A percentile compares a stretch with the other conserved stretches of the same genome.
These are phyloP conservation scores for Pinus taeda DNA, from an alignment of 75 land plant genomes.

Conservation along the genomic window DNA sequence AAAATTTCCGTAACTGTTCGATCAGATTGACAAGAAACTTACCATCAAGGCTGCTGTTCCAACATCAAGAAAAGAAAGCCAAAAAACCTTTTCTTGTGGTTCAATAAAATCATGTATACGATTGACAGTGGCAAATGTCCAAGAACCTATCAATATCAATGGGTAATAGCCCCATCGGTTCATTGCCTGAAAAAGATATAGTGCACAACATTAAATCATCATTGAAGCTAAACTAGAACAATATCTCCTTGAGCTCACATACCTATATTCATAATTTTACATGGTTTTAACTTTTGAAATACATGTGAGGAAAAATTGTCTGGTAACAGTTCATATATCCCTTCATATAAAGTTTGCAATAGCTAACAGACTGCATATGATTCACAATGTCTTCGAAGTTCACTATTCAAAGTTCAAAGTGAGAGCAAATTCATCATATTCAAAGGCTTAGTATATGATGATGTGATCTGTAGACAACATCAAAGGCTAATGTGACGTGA, in stretches of 20 bases:
- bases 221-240: background rate
- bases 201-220: background rate
- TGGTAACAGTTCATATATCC: background rate
- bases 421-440: too few relatives aligned
- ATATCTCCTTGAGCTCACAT: background rate
- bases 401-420: background rate
- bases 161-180: constrained; percentile 97
- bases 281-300: background rate
- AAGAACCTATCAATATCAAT: constrained; percentile 88
- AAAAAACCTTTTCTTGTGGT: constrained; percentile 76
- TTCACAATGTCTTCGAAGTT: background rate
- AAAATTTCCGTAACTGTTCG: background rate
- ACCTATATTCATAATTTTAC: background rate
- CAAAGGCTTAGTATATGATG: too few relatives aligned
- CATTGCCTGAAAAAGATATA: constrained; percentile 46
- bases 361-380: background rate
- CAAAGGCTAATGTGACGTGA: background rate
- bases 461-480: background rate
- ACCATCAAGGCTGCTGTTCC: constrained; percentile 92
- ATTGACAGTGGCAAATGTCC: constrained; percentile 94
- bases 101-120: constrained; percentile 80
- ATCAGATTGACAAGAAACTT: background rate
- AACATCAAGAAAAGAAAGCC: constrained; percentile 89
- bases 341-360: background rate
- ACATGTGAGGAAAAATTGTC: background rate